phyloP scores from a whole-genome alignment of 441 rosid species.

The Adansonia rubrostipa region DNA sequence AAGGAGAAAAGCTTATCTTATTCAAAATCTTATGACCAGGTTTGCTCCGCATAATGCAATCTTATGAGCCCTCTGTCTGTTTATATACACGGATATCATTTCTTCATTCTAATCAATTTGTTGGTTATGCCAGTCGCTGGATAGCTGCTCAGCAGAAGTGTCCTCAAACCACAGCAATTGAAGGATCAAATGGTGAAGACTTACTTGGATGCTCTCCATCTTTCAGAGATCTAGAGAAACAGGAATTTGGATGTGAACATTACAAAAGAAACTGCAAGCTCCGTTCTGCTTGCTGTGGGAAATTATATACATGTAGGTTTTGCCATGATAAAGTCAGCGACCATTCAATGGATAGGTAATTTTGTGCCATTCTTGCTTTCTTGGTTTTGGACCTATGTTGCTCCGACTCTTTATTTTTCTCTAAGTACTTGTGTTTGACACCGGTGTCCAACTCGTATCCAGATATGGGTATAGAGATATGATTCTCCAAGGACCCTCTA shows the following conservation, averaged over 20 bases:
- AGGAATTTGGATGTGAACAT: slow-evolving; percentile 85
- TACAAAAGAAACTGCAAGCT: slow-evolving; percentile 94
- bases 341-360: slow-evolving; percentile 92
- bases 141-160: slow-evolving; percentile 78
- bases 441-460: too few species aligned
- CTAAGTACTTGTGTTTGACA: too few species aligned
- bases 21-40: slow-evolving; percentile 88
- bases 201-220: slow-evolving; percentile 67
- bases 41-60: slow-evolving; percentile 30
- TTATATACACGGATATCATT: slow-evolving; percentile 6
- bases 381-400: slow-evolving; percentile 17
- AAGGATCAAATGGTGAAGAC: slow-evolving; percentile 57
- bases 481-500: too few species aligned
- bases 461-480: too few species aligned
- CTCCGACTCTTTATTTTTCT: too few species aligned
- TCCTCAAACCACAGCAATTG: slow-evolving; percentile 51
- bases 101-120: slow-evolving; percentile 24
- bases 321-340: slow-evolving; percentile 97
- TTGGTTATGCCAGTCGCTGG: slow-evolving; percentile 73
- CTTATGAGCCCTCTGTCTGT: not conserved
- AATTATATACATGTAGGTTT: slow-evolving; percentile 82
- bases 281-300: slow-evolving; percentile 87
- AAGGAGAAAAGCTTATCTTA: slow-evolving; percentile 77
- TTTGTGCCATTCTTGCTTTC: slow-evolving; percentile 23
- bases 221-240: slow-evolving; percentile 68